Evolutionary conservation across 2,329 filamentous ascomycete species (phyloP).

Genomic region (Fusarium marasasianum): DNA sequence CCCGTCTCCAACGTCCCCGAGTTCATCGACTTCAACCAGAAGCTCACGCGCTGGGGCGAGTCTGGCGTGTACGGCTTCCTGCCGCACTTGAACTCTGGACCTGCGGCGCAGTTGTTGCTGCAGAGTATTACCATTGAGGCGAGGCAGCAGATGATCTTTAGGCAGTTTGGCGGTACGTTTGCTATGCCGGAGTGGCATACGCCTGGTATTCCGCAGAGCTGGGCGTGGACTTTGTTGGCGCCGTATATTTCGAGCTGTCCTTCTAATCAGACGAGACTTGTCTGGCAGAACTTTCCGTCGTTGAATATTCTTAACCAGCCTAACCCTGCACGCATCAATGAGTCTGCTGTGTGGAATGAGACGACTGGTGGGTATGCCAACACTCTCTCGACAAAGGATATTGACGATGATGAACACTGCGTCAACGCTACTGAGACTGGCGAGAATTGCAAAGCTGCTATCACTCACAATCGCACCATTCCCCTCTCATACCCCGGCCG

Average conservation of each 20-base stretch:
- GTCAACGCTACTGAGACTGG: constrained; percentile 62
- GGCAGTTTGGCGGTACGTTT: constrained; percentile 81
- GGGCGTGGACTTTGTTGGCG: constrained; percentile 84
- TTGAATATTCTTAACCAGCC: constrained; percentile 79
- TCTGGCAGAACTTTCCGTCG: constrained; percentile 86
- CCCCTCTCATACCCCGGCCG: constrained; percentile 81
- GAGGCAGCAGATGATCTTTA: constrained; percentile 85
- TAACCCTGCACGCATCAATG: constrained; percentile 74
- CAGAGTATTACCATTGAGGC: constrained; percentile 83
- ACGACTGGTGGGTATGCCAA: constrained; percentile 68
- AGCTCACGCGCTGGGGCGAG: constrained; percentile 84
- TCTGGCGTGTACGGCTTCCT: constrained; percentile 84
- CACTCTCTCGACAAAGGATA: constrained; percentile 60
- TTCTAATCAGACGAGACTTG: constrained; percentile 74
- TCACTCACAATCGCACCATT: constrained; percentile 73
- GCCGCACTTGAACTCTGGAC: constrained; percentile 78
- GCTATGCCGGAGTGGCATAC: constrained; percentile 88
- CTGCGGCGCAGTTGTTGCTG: constrained; percentile 76
- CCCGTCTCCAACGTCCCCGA: constrained; percentile 78
- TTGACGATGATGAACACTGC: constrained; percentile 61
- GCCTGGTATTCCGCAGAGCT: constrained; percentile 81
- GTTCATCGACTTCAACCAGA: constrained; percentile 85
- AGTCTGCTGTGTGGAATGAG: constrained; percentile 70
- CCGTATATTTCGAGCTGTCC: constrained; percentile 85
- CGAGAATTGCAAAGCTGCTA: constrained; percentile 69